A percentile compares a stretch with the other conserved stretches of the same genome.
Evolutionary conservation across 345 rosid genomes (phyloP).

Genomic region (Salix koriyanagi): DNA sequence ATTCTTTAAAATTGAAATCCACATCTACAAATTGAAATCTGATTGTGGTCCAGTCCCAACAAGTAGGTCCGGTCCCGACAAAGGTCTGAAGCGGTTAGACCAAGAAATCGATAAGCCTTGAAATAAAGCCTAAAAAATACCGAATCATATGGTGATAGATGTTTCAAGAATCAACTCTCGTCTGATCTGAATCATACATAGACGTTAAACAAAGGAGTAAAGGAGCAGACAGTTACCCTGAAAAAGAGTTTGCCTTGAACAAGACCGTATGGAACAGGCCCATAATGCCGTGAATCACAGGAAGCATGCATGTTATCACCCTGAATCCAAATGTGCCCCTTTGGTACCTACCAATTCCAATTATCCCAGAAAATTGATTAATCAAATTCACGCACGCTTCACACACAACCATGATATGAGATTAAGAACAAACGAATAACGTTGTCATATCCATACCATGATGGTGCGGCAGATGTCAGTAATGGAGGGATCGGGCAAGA

Average conservation of each 20-base stretch:
- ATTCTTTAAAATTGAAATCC: background rate
- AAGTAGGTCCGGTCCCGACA: background rate
- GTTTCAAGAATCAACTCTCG: too few species aligned
- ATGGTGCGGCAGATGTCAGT: conserved; percentile 4
- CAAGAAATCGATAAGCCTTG: background rate
- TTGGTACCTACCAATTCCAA: conserved; percentile 49
- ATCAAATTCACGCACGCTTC: background rate
- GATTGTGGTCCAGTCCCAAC: background rate
- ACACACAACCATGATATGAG: background rate
- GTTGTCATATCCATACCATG: background rate
- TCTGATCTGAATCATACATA: background rate
- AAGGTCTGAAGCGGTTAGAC: background rate
- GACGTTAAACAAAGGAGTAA: background rate
- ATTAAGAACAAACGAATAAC: background rate
- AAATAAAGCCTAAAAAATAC: too few species aligned
- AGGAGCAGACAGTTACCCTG: conserved; percentile 39
- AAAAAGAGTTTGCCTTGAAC: conserved; percentile 68
- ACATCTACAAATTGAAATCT: background rate
- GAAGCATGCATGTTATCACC: conserved; percentile 81
- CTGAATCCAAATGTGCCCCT: conserved; percentile 89
- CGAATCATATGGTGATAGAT: too few species aligned
- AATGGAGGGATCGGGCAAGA: conserved; percentile 26
- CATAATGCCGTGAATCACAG: conserved; percentile 64
- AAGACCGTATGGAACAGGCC: conserved; percentile 77
- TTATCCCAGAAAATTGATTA: background rate